These are phyloP conservation scores for Pezicula neosporulosa DNA, from an alignment of 2,329 filamentous ascomycete species.

Conservation along the genomic window DNA sequence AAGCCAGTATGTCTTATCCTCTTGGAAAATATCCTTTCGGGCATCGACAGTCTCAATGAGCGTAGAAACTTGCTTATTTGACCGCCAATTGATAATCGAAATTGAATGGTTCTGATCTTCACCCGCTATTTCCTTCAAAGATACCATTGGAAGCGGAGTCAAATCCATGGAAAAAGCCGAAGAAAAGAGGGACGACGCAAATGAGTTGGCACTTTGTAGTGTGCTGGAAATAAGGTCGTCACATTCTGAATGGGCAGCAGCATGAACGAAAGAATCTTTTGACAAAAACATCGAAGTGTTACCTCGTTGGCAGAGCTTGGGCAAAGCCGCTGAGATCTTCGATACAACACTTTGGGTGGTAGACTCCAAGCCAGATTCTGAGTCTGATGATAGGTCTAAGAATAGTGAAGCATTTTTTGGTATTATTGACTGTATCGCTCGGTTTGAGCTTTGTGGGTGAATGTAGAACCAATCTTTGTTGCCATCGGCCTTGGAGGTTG, in stretches of 20 bases:
- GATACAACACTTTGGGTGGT: neutral
- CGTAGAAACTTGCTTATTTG: neutral
- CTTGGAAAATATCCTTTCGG: neutral
- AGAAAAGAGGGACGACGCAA: neutral
- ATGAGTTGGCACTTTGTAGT: neutral
- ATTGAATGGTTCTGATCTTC: neutral
- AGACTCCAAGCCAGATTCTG: neutral
- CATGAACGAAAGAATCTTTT: neutral
- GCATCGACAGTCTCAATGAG: neutral
- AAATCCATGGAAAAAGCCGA: neutral
- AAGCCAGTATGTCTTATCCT: slow-evolving; percentile 25
- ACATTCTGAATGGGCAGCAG: neutral
- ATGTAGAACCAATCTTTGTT: neutral
- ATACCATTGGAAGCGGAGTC: neutral
- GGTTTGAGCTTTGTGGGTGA: neutral
- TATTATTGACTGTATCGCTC: neutral
- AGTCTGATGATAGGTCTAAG: neutral
- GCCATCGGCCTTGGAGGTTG: neutral
- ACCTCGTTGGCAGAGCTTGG: neutral
- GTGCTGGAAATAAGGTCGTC: neutral
- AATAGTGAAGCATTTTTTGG: neutral
- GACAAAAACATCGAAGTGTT: neutral
- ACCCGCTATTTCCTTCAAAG: neutral
- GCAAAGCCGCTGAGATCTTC: neutral
- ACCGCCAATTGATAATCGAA: neutral